Evolutionary conservation across 225 moss, liverwort and hornwort species (phyloP).

Genomic region (Polytrichum formosum): DNA sequence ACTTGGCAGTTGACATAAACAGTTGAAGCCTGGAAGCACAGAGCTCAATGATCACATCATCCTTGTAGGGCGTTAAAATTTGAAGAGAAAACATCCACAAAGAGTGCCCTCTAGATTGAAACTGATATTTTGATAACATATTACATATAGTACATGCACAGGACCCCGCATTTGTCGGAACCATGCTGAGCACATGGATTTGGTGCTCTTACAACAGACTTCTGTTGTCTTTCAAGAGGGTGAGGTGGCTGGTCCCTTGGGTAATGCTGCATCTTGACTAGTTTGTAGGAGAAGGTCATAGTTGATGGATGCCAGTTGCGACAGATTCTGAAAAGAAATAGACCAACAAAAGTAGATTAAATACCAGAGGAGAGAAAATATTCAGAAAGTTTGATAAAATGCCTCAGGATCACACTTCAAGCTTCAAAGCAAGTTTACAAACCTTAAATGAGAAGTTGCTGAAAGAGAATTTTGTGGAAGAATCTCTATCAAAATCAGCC

Average conservation of each 20-base stretch:
- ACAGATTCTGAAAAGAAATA: conserved; percentile 61
- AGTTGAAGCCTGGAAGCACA: too few species aligned
- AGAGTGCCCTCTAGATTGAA: conserved; percentile 34
- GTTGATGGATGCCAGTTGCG: conserved; percentile 98
- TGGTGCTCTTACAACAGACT: conserved; percentile 41
- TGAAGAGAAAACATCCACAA: neutral
- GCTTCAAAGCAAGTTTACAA: neutral
- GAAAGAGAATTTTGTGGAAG: conserved; percentile 80
- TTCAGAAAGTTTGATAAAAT: too few species aligned
- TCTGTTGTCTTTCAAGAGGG: conserved; percentile 28
- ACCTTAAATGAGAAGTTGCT: conserved; percentile 99
- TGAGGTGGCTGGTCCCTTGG: conserved; percentile 56
- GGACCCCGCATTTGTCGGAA: conserved; percentile 46
- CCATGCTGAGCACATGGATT: conserved; percentile 26
- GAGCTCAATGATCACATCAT: too few species aligned
- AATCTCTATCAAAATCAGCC: conserved; percentile 64
- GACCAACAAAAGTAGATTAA: too few species aligned
- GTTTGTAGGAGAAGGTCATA: conserved; percentile 92
- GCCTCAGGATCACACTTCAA: too few species aligned
- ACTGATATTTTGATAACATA: conserved; percentile 66
- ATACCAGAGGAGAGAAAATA: too few species aligned
- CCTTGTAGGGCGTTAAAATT: too few species aligned
- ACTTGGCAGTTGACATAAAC: too few species aligned
- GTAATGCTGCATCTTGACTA: conserved; percentile 57
- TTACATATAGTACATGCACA: conserved; percentile 85